Base-by-base conservation (phyloP, 2,329 filamentous ascomycete genomes). In the Fusarium sp. region DNA sequence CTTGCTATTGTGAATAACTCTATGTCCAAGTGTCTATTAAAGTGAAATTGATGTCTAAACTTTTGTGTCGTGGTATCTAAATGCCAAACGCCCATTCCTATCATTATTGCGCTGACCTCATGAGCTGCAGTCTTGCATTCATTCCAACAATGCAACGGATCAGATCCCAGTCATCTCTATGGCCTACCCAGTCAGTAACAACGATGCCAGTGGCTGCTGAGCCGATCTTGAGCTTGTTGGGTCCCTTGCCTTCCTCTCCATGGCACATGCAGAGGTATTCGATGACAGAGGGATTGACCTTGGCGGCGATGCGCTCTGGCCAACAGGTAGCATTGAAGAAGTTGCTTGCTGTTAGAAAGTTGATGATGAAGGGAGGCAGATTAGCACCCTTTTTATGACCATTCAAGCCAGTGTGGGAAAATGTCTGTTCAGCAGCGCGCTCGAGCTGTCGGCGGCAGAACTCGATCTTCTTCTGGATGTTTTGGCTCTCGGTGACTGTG, bases 251-350 rank as follows among this genome's bases (percentile, higher is more conserved):
- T 9, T 81, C 76, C 66, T 84, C 83, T 47, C 85, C 86, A 76
- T 91, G 89, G 14, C 80, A 80, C 69, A 83, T 80, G 76, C 88
- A 90, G 28, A 91, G 79, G 76, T 90, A 88, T 73, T 90, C 87
- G 60, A 90, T 78, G 56, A 90, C 87, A 3, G 90, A 89, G 20
- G 94, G 92, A 82, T 98, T 98, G 50, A 97, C 86, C 82, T 92
- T 93, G 21, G 89, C 90, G 2, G 96, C 95, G 78, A 99, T 93
- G 76, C 88, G 91, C 80, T 97, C 94, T 1, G 96, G 96, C 96
- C 96, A 99, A 80, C 94, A 97, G 58, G 88, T 89, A 2, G 91
- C 85, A 71, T 93, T 94, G 90, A 95, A 98, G 83, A 98, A 98
- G 82, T 98, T 98, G 79, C 92, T 95, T 1, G 91, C 96, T 72